Percentiles rank a stretch among this genome's conserved stretches.
Evolutionary conservation across 2,329 filamentous ascomycete species (phyloP).

Genomic region (Colletotrichum shisoi): DNA sequence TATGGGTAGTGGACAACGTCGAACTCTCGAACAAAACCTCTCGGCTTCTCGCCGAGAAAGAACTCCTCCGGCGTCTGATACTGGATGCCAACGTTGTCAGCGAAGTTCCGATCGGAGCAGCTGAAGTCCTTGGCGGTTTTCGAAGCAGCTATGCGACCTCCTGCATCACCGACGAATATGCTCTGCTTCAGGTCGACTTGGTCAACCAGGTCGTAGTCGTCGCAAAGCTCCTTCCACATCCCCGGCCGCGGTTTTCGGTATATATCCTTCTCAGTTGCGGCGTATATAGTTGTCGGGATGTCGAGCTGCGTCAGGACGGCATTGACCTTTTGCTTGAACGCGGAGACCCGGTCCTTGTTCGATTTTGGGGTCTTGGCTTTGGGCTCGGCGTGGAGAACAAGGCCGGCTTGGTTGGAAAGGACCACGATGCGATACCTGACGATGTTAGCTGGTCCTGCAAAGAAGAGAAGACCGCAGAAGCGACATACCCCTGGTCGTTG

Average conservation of each 20-base stretch:
- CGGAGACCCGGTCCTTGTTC: conserved; percentile 69
- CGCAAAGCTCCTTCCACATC: conserved; percentile 77
- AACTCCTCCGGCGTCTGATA: conserved; percentile 93
- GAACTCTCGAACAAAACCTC: conserved; percentile 74
- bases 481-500: conserved; percentile 67
- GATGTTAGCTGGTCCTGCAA: background rate
- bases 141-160: conserved; percentile 64
- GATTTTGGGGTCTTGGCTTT: conserved; percentile 70
- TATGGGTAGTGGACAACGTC: conserved; percentile 69
- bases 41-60: conserved; percentile 74
- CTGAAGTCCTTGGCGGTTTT: conserved; percentile 64
- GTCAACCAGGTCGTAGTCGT: conserved; percentile 66
- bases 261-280: conserved; percentile 80
- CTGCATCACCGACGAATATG: conserved; percentile 90
- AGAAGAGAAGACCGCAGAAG: background rate
- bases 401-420: conserved; percentile 86
- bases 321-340: conserved; percentile 84
- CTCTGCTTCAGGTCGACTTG: conserved; percentile 74
- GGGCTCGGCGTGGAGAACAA: conserved; percentile 76
- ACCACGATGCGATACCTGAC: conserved; percentile 76
- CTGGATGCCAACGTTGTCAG: conserved; percentile 79
- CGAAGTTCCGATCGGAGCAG: conserved; percentile 79
- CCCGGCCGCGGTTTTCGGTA: conserved; percentile 87
- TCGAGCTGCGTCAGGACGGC: conserved; percentile 75
- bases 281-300: conserved; percentile 81